phyloP scores from a whole-genome alignment of 176 grass and related monocot genomes.

The Oryza glumipatula region DNA sequence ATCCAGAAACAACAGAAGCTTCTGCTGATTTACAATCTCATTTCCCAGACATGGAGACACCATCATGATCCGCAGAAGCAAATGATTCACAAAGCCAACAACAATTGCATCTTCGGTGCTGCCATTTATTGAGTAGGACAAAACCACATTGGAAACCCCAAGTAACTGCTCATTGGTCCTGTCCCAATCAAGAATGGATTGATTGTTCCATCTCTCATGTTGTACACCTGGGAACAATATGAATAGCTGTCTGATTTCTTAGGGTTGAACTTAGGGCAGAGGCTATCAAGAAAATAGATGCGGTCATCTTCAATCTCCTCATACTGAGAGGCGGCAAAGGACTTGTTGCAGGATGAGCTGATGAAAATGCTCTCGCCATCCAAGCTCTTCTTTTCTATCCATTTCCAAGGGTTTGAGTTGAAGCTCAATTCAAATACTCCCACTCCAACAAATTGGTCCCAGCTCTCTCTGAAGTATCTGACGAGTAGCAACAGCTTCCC shows the following conservation, averaged over 20 bases:
- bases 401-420: slow-evolving; percentile 22
- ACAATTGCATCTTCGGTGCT: not conserved
- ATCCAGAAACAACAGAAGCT: slow-evolving; percentile 7
- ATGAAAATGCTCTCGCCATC: slow-evolving; percentile 7
- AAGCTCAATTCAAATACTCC: slow-evolving; percentile 10
- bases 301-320: slow-evolving; percentile 8
- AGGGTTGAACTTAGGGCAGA: not conserved
- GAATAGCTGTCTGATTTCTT: slow-evolving; percentile 7
- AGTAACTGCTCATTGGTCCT: not conserved
- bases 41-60: not conserved
- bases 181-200: slow-evolving; percentile 7
- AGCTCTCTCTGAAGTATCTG: slow-evolving; percentile 9
- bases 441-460: slow-evolving; percentile 15
- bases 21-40: not conserved
- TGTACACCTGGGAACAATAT: slow-evolving; percentile 17
- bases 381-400: slow-evolving; percentile 16
- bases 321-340: slow-evolving; percentile 5
- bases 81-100: slow-evolving; percentile 5
- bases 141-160: slow-evolving; percentile 16
- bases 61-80: not conserved
- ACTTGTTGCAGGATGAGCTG: slow-evolving; percentile 16
- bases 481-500: slow-evolving; percentile 24
- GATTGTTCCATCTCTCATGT: slow-evolving; percentile 23
- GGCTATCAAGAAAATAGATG: slow-evolving; percentile 29
- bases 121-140: not conserved